Base-by-base conservation (phyloP, 768 basidiomycete species). In the Hygrocybe coccinea region DNA sequence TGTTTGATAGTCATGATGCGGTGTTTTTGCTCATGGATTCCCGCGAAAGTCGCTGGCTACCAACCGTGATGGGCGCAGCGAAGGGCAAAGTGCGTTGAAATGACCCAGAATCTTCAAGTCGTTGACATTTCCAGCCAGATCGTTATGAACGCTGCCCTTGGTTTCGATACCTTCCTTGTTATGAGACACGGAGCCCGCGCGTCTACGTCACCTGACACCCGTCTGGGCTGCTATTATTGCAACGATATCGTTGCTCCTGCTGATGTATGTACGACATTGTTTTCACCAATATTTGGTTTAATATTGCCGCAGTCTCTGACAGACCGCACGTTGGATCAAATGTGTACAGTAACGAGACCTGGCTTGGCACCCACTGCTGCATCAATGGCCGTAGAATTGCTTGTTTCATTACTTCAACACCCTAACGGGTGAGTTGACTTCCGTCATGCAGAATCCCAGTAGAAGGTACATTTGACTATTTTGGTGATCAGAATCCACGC, bases 281-380 rank as follows among this genome's bases (percentile, higher is more conserved):
- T n/a, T n/a, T n/a, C n/a, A n/a, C n/a, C n/a, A n/a, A n/a, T n/a
- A n/a, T n/a, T n/a, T n/a, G n/a, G n/a, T n/a, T 65, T 82, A 15
- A 14, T 19, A 46, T 12, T 10, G 50, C 39, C 5, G 14, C 52
- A 76, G 76, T 77, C 75, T 9, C 67, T 79, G 80, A 88, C 89
- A 0, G 95, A 98, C 67, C 81, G 94, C 39, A 95, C 95, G 3
- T 80, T 98, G 12, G 97, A 98, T 68, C 95, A 98, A 68, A 97
- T 97, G 95, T 99, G 97, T 67, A 98, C 97, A 1, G 97, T 99
- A 29, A 97, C 95, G 0, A 77, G 97, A 19, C 97, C 97, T 0
- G 95, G 95, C 0, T 78, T 98, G 1, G 97, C 95, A 0, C 84
- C 92, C 0, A 92, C 97, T 50, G 97, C 97, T 0, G 83, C 89